Conservation (phyloP, 2,329 filamentous ascomycete genomes). For the Proliferodiscus dingleyae region DNA sequence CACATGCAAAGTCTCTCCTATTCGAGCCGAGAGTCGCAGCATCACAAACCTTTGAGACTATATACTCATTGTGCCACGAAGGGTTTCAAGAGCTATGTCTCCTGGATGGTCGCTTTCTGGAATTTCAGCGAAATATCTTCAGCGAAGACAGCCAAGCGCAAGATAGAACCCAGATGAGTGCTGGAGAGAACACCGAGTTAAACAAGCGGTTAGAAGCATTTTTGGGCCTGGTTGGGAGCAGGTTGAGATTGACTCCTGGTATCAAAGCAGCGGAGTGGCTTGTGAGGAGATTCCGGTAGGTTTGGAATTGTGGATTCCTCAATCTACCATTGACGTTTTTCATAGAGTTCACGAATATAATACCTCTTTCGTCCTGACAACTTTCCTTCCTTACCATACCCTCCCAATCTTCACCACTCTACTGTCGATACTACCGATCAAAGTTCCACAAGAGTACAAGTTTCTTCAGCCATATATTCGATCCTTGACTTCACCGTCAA, state of each 20-base stretch:
- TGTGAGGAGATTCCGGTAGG: constrained; percentile 79
- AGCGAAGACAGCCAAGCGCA: constrained; percentile 88
- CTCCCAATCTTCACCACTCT: constrained; percentile 80
- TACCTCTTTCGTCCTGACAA: constrained; percentile 68
- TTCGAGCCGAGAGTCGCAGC: constrained; percentile 83
- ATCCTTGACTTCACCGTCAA: constrained; percentile 69
- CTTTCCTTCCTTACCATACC: constrained; percentile 89
- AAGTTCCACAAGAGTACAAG: constrained; percentile 68
- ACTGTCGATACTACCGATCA: constrained; percentile 77
- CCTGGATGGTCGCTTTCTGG: constrained; percentile 72
- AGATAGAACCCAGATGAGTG: constrained; percentile 80
- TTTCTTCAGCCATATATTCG: constrained; percentile 85
- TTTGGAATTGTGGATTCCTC: background rate
- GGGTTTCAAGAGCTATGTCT: constrained; percentile 89
- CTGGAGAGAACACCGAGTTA: constrained; percentile 74
- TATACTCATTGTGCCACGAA: constrained; percentile 81
- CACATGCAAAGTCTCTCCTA: constrained; percentile 90
- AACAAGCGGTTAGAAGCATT: constrained; percentile 76
- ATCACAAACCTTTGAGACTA: constrained; percentile 81
- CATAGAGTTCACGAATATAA: constrained; percentile 86
- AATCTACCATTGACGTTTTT: constrained; percentile 6
- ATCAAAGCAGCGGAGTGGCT: constrained; percentile 95
- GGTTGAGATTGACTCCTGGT: constrained; percentile 77
- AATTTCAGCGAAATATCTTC: constrained; percentile 77
- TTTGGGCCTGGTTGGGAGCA: constrained; percentile 70